phyloP scores from a whole-genome alignment of 305 asterid species.

The Plantago rigida region DNA sequence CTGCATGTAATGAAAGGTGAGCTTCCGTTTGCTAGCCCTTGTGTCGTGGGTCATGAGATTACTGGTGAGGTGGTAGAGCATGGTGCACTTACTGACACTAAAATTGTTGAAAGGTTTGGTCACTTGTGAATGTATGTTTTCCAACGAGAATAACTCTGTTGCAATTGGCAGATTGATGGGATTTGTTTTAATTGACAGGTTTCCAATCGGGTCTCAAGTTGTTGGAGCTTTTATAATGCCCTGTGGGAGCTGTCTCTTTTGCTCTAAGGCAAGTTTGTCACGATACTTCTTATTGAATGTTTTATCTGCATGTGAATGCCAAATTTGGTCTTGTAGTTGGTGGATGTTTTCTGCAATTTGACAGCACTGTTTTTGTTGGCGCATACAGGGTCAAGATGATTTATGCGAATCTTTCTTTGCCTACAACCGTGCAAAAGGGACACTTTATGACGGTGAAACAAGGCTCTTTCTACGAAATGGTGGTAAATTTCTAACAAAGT shows the following conservation, averaged over 20 bases:
- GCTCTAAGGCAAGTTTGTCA: slow-evolving; percentile 62
- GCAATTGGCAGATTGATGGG: slow-evolving; percentile 15
- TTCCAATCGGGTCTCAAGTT: slow-evolving; percentile 73
- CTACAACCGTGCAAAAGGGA: slow-evolving; percentile 91
- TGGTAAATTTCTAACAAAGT: slow-evolving; percentile 40
- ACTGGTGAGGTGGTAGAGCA: slow-evolving; percentile 96
- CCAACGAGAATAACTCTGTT: background rate
- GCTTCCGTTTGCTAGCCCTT: slow-evolving; percentile 88
- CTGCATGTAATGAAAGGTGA: slow-evolving; percentile 93
- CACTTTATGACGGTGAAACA: slow-evolving; percentile 95
- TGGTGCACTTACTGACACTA: slow-evolving; percentile 67
- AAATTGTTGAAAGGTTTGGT: slow-evolving; percentile 54
- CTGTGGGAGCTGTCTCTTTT: slow-evolving; percentile 84
- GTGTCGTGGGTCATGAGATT: slow-evolving; percentile 93
- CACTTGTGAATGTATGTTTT: background rate
- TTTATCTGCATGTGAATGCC: slow-evolving; percentile 16
- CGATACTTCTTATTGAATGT: slow-evolving; percentile 18
- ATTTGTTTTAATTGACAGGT: slow-evolving; percentile 34
- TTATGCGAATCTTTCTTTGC: slow-evolving; percentile 84
- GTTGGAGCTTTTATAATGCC: slow-evolving; percentile 99
- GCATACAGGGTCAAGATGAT: slow-evolving; percentile 88
- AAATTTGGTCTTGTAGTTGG: slow-evolving; percentile 6
- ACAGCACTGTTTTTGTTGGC: slow-evolving; percentile 25
- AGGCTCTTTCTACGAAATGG: slow-evolving; percentile 72
- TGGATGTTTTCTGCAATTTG: slow-evolving; percentile 13